A percentile compares a stretch with the other conserved stretches of the same genome.
Evolutionary conservation across 345 rosid genomes (phyloP).

Genomic region (Mangifera indica): DNA sequence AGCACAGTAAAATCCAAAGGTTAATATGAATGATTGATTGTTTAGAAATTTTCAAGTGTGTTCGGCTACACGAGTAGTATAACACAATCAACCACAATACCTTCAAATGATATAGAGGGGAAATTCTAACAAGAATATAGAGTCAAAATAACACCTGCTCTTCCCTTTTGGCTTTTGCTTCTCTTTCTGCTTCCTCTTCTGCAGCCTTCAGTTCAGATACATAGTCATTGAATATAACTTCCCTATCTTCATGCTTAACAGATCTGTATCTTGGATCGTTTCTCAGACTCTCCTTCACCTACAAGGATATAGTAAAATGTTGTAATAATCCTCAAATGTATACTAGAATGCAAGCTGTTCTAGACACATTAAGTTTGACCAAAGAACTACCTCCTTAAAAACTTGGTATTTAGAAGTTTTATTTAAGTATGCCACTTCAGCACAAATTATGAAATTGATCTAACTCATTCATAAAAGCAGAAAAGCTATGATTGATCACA

Average conservation of each 20-base stretch:
- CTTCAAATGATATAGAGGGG: not conserved
- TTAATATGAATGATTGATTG: not conserved
- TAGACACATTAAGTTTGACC: not conserved
- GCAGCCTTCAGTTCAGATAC: conserved; percentile 69
- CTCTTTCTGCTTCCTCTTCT: conserved; percentile 60
- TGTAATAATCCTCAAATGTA: not conserved
- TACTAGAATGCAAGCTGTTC: not conserved
- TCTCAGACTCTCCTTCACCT: conserved; percentile 88
- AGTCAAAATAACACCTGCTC: conserved; percentile 64
- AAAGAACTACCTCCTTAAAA: conserved; percentile 4
- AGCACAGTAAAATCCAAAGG: not conserved
- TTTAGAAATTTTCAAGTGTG: not conserved
- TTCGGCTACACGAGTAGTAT: not conserved
- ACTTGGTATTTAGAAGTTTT: not conserved
- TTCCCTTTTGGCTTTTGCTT: conserved; percentile 61
- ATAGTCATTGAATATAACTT: conserved; percentile 71
- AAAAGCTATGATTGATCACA: not conserved
- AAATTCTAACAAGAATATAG: not conserved
- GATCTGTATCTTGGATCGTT: conserved; percentile 82
- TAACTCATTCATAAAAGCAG: too few relatives aligned
- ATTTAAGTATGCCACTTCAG: not conserved
- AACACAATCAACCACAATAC: not conserved
- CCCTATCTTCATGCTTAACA: conserved; percentile 80
- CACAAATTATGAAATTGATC: not conserved
- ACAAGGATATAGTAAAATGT: not conserved